These are phyloP conservation scores for Pezicula neosporulosa DNA, from an alignment of 2,329 filamentous ascomycete species.

Conservation along the genomic window DNA sequence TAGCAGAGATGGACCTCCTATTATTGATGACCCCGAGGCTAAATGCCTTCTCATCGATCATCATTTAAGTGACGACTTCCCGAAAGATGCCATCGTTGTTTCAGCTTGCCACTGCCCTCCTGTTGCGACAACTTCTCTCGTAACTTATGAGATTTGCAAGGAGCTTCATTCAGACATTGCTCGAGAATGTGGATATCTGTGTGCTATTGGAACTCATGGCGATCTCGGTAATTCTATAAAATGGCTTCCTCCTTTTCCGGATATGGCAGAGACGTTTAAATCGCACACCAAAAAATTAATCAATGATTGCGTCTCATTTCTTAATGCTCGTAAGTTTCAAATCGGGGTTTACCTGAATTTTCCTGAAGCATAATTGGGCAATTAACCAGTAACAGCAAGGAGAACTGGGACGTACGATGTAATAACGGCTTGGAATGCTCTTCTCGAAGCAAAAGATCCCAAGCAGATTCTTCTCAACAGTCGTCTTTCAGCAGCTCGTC, in stretches of 20 bases:
- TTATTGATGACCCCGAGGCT: constrained; percentile 44
- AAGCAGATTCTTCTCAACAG: constrained; percentile 45
- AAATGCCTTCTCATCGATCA: constrained; percentile 62
- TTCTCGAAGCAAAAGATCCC: constrained; percentile 48
- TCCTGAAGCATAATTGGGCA: background rate
- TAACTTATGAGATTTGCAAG: constrained; percentile 62
- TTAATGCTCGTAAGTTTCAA: constrained; percentile 50
- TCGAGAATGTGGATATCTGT: constrained; percentile 55
- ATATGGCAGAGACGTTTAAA: constrained; percentile 60
- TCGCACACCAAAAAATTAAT: constrained; percentile 57
- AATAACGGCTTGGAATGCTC: constrained; percentile 54
- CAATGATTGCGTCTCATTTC: constrained; percentile 58
- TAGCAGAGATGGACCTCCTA: constrained; percentile 48
- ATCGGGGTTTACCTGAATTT: background rate
- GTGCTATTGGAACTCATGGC: constrained; percentile 62
- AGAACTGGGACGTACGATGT: constrained; percentile 60
- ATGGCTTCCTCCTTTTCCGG: constrained; percentile 64
- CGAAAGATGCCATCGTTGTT: constrained; percentile 39
- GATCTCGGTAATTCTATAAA: constrained; percentile 63
- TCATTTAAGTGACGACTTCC: constrained; percentile 56
- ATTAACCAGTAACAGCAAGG: constrained; percentile 33
- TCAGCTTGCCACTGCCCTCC: constrained; percentile 63
- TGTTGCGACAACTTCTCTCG: constrained; percentile 59
- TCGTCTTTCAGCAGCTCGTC: constrained; percentile 48
- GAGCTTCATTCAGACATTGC: constrained; percentile 48